A percentile compares a stretch with the other conserved stretches of the same genome.
These are phyloP conservation scores for Nicotiana knightiana DNA, from an alignment of 257 asterid species.

Conservation along the genomic window DNA sequence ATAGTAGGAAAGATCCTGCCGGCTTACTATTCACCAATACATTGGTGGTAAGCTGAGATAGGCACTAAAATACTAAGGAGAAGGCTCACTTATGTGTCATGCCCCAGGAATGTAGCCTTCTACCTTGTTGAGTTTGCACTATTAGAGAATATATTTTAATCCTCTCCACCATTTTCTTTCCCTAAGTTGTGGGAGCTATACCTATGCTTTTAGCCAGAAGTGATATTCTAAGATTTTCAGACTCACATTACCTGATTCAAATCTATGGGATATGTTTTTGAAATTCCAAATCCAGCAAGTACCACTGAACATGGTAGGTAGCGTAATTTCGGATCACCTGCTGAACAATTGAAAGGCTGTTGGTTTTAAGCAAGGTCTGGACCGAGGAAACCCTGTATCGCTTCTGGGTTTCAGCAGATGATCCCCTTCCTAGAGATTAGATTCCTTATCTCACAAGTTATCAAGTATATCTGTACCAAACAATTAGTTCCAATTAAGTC, in stretches of 20 bases:
- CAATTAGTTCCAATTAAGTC: background rate
- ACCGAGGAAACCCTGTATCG: background rate
- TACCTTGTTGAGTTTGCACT: background rate
- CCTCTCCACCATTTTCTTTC: background rate
- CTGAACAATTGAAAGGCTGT: constrained; percentile 1
- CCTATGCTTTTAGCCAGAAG: background rate
- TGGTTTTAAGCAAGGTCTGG: constrained; percentile 1
- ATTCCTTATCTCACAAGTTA: background rate
- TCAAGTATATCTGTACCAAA: background rate
- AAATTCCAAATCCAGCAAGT: background rate
- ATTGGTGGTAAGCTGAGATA: background rate
- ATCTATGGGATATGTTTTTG: background rate
- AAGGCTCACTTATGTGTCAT: background rate
- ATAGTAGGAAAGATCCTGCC: background rate
- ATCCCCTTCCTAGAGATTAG: background rate
- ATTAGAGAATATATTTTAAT: background rate
- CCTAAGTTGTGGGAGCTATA: background rate
- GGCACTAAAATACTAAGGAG: background rate
- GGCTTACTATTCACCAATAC: background rate
- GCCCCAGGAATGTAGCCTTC: constrained; percentile 3
- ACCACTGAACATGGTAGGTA: background rate
- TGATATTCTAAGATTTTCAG: background rate
- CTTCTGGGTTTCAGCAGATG: background rate
- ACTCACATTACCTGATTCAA: background rate
- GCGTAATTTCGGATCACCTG: background rate